Percentiles rank a stretch among this genome's conserved stretches.
Evolutionary conservation across 495 filamentous ascomycete species (phyloP).

Genomic region (Annulohypoxylon maeteangense): DNA sequence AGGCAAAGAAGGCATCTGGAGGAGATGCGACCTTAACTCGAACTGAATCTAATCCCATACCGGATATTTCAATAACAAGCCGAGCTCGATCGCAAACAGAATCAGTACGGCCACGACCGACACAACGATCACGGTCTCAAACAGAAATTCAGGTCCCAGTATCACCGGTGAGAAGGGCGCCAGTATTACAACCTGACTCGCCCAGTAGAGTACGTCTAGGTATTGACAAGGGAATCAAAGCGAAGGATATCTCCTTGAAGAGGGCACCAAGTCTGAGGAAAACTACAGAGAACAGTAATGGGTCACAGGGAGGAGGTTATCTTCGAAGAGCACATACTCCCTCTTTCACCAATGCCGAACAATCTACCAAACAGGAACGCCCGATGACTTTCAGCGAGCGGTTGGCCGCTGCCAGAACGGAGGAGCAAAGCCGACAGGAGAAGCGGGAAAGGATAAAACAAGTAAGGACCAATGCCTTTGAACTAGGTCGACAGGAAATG

Average conservation of each 20-base stretch:
- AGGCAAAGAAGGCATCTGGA: constrained; percentile 51
- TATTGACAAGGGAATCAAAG: constrained; percentile 88
- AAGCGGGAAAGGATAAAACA: constrained; percentile 64
- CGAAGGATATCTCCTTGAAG: constrained; percentile 85
- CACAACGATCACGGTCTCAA: constrained; percentile 50
- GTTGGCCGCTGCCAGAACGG: constrained; percentile 72
- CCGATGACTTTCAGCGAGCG: constrained; percentile 87
- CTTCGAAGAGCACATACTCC: constrained; percentile 57
- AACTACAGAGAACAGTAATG: constrained; percentile 41
- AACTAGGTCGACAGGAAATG: constrained; percentile 71
- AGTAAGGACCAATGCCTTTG: constrained; percentile 76
- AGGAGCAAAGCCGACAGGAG: constrained; percentile 67
- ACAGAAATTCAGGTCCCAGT: constrained; percentile 78
- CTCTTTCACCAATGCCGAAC: constrained; percentile 22
- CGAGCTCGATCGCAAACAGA: constrained; percentile 38
- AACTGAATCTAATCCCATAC: constrained; percentile 32
- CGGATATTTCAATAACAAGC: constrained; percentile 32
- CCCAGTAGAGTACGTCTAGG: constrained; percentile 84
- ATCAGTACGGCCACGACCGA: constrained; percentile 28
- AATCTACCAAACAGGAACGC: constrained; percentile 47
- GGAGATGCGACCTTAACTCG: constrained; percentile 37
- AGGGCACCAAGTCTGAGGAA: constrained; percentile 67
- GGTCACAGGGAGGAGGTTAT: constrained; percentile 53
- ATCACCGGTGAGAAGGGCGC: constrained; percentile 73
- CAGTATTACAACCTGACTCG: constrained; percentile 65